A percentile compares a stretch with the other conserved stretches of the same genome.
These are phyloP conservation scores for Colletotrichum magnum DNA, from an alignment of 2,329 filamentous ascomycete genomes.

Conservation along the genomic window DNA sequence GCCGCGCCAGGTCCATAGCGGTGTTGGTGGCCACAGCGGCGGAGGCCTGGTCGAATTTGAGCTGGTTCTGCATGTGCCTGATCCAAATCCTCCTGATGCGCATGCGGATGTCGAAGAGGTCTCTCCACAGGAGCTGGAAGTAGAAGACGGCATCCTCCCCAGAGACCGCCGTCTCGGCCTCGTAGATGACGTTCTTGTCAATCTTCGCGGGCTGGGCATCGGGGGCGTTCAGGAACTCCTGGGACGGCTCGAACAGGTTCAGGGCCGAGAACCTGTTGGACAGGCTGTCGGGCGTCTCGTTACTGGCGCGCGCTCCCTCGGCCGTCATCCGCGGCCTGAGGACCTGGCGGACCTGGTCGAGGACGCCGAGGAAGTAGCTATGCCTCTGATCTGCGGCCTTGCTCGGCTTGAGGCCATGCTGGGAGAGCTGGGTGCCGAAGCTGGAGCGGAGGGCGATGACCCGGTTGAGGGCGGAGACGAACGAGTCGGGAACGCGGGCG, in stretches of 20 bases:
- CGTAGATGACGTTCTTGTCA: constrained; percentile 45
- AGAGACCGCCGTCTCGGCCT: constrained; percentile 43
- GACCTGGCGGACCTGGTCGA: constrained; percentile 51
- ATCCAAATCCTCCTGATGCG: constrained; percentile 50
- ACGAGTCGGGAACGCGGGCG: constrained; percentile 47
- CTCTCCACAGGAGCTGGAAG: constrained; percentile 46
- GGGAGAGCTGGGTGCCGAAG: constrained; percentile 44
- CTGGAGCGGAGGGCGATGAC: constrained; percentile 52
- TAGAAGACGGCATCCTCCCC: constrained; percentile 47
- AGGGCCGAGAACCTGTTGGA: constrained; percentile 49
- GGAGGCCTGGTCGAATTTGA: constrained; percentile 47
- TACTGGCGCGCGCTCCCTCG: background rate
- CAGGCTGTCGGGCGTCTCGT: background rate
- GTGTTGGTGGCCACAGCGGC: constrained; percentile 55
- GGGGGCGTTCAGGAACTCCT: constrained; percentile 52
- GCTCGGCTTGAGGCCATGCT: constrained; percentile 40
- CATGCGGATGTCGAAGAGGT: constrained; percentile 48
- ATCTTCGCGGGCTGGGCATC: constrained; percentile 41
- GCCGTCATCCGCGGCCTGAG: constrained; percentile 49
- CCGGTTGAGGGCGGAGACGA: constrained; percentile 51
- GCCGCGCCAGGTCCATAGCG: constrained; percentile 50
- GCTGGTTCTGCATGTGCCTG: constrained; percentile 42
- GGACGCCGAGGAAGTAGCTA: constrained; percentile 50
- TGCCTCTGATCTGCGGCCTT: constrained; percentile 47
- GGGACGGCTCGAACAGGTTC: constrained; percentile 53